Evolutionary conservation across 371 early-diverging fungal species (phyloP), one percentile per base, ranked within the genome.

Genomic region (Mucor plumbeus): DNA sequence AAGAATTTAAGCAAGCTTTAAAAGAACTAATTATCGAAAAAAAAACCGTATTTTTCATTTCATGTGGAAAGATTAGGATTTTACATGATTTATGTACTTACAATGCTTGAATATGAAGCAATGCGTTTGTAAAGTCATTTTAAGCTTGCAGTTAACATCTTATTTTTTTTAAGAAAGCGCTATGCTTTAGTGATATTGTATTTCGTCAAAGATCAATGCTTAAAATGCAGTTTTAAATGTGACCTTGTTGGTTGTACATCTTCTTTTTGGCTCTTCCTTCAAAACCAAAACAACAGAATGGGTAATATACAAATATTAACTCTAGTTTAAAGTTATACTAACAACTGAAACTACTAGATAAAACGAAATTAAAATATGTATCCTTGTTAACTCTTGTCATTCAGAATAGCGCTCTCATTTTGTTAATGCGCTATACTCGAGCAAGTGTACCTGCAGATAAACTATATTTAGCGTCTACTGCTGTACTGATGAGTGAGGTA

Each of bases 401-500:
- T 64, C 97, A 97, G 65, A 96, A 95, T 85, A 93, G 93, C 63
- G 87, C 90, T 40, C 85, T 93, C 64, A 91, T 92, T 44, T 83
- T 95, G 69, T 83, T 92, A 13, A 91, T 96, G 94, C 85, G 92
- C 19, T 94, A 95, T 65, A 90, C 94, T 36, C 86, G 91, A 63
- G 82, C 85, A 11, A 75, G 69, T 64, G 76, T 80, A 14, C 56
- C 69, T 35, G 59, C 81, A 73, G 75, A 83, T 64, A 67, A 84
- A 58, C 50, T 75, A 7, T 96, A 94, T 75, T 82, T 91, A 62
- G 84, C 94, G 0, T 94, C 95, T 0, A 96, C 95, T 0, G 96
- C 95, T 5, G 97, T 97, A 35, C 85, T 96, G 36, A 84, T 94
- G 79, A 90, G 88, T 50, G 97, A 97, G 75, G 64, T 93, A n/a